These are phyloP conservation scores for Rubia peregrina DNA, from an alignment of 305 asterid genomes.

Conservation along the genomic window DNA sequence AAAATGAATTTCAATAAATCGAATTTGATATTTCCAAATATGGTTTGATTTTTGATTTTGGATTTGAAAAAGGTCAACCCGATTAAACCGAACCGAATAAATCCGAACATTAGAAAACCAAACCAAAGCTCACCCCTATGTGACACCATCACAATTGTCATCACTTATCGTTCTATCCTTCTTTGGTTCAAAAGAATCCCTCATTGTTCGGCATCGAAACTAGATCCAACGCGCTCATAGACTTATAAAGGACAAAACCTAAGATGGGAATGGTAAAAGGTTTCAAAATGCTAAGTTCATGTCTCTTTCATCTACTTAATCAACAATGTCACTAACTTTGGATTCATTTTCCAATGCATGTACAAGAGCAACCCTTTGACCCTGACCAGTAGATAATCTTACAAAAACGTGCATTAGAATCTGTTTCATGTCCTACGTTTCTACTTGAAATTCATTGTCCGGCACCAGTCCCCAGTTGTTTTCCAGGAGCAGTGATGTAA, in stretches of 20 bases:
- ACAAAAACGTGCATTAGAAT: constrained; percentile 17
- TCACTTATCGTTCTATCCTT: constrained; percentile 29
- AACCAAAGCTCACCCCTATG: constrained; percentile 32
- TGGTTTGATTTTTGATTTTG: no score
- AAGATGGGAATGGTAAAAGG: background rate
- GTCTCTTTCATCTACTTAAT: no score
- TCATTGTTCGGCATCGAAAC: constrained; percentile 81
- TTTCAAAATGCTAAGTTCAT: background rate
- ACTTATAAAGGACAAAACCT: constrained; percentile 89
- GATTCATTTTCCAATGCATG: constrained; percentile 70
- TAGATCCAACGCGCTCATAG: constrained; percentile 89
- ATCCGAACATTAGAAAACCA: no score
- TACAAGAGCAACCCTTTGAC: constrained; percentile 73
- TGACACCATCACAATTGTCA: constrained; percentile 66
- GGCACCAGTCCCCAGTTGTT: constrained; percentile 99
- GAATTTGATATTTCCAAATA: no score
- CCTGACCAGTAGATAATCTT: constrained; percentile 70
- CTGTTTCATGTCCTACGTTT: no score
- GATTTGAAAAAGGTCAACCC: no score
- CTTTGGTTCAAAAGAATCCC: constrained; percentile 61
- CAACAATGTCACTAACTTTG: constrained; percentile 29
- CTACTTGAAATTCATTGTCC: constrained; percentile 33
- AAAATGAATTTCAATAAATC: no score
- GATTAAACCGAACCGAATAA: no score
- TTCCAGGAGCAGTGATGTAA: constrained; percentile 63